These are phyloP conservation scores for Euphorbia pulcherrima DNA, from an alignment of 345 rosid species.

Conservation along the genomic window DNA sequence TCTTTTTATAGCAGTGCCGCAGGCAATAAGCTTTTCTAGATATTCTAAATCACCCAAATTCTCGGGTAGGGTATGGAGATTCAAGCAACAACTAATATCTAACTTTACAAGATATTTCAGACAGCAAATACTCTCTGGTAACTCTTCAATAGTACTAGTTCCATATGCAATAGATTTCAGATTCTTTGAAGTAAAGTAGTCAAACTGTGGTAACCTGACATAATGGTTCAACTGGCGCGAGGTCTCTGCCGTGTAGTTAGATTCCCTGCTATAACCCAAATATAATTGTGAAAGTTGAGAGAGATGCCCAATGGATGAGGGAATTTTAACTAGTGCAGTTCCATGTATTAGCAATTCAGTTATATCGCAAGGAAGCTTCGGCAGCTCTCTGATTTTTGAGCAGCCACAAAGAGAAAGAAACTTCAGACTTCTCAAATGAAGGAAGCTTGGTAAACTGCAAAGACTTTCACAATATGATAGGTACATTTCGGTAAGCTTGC, in stretches of 20 bases:
- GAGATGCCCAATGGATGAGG: not conserved
- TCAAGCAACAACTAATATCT: not conserved
- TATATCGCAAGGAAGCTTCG: not conserved
- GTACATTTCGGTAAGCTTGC: not conserved
- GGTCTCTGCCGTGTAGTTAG: not conserved
- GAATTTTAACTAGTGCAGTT: not conserved
- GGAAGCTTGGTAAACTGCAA: not conserved
- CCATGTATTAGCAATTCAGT: not conserved
- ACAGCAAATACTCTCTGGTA: not conserved
- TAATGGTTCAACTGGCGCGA: not conserved
- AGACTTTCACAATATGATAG: not conserved
- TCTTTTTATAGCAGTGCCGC: not conserved
- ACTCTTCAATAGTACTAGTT: not conserved
- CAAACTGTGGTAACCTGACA: not conserved
- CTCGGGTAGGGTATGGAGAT: not conserved
- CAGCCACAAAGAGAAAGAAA: not conserved
- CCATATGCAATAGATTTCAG: not conserved
- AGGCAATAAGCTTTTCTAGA: not conserved
- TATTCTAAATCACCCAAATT: not conserved
- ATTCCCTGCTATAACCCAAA: not conserved
- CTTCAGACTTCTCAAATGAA: conserved; percentile 5
- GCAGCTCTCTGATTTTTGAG: not conserved
- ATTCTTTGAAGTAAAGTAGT: not conserved
- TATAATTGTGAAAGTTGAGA: not conserved
- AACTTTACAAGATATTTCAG: not conserved